Base-by-base conservation (phyloP, 116 monocot genomes). In the Papilionanthe hybrid region DNA sequence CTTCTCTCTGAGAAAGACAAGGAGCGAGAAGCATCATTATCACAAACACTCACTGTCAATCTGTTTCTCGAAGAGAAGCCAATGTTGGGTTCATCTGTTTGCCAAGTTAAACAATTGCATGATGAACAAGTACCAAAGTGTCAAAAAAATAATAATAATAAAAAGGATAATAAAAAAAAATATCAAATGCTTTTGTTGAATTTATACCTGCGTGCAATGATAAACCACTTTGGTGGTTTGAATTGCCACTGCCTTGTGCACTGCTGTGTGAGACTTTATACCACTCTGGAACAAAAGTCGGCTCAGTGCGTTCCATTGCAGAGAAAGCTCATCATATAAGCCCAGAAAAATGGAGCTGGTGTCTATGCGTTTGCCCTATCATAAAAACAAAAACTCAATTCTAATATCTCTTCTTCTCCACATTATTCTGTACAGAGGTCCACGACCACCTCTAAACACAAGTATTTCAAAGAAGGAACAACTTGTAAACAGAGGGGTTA, bases 281-380 rank as follows among this genome's bases (percentile, higher is more conserved):
- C 96, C 96, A 96, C 84, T 93, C 86, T 15, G 96, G 96, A 66
- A 86, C 87, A 55, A 96, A 81, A n/a, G 92, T 81, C 17, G 92
- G 96, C 85, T 93, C 96, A 83, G 80, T 78, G 83, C 87, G 88
- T 45, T 94, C 92, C 96, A 96, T 96, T 55, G 27, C 77, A 72
- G 42, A 42, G 19, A 28, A 56, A 30, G 50, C 89, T 81, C 93
- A 93, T 89, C 74, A 86, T 93, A 78, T 76, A 80, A 72, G 66
- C 50, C 72, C 41, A 53, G 48, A 50, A 20, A 42, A 49, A 27
- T 25, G 47, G 12, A 75, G 27, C 25, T 19, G 12, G 27, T 6
- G 22, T 5, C 5, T n/a, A 75, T 25, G 27, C 28, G 23, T 9
- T 49, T 9, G 13, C 49, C 20, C 8, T 44, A 73, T n/a, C 42